A percentile compares a stretch with the other conserved stretches of the same genome.
Evolutionary conservation across 495 filamentous ascomycete species (phyloP).

Genomic region (Xanthoparmelia taractica): DNA sequence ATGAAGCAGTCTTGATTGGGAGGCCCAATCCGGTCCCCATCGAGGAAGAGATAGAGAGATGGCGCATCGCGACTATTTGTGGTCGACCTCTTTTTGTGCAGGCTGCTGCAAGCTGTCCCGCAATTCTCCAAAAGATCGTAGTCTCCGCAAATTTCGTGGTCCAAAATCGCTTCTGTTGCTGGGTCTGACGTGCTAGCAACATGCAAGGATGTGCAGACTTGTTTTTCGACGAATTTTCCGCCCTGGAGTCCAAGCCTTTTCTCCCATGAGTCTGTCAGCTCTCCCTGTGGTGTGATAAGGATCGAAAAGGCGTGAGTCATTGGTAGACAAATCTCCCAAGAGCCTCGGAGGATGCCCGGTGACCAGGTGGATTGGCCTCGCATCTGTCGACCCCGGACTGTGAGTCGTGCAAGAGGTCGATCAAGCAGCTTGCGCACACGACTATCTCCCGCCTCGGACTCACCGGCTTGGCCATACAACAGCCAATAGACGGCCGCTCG

Average conservation of each 20-base stretch:
- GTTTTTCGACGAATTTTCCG: conserved; percentile 21
- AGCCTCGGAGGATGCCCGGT: conserved; percentile 34
- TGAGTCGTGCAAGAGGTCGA: conserved; percentile 51
- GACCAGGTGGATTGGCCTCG: background rate
- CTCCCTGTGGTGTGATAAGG: conserved; percentile 28
- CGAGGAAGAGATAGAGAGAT: conserved; percentile 57
- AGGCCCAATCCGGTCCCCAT: conserved; percentile 43
- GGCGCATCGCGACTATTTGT: conserved; percentile 15
- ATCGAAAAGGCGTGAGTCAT: conserved; percentile 25
- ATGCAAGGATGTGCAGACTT: conserved; percentile 35
- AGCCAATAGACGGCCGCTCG: conserved; percentile 42
- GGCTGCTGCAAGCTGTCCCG: conserved; percentile 53
- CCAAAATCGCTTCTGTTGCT: conserved; percentile 25
- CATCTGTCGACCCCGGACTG: conserved; percentile 21
- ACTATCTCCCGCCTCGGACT: conserved; percentile 34
- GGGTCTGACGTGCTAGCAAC: conserved; percentile 31
- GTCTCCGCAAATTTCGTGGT: conserved; percentile 43
- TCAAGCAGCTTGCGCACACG: conserved; percentile 40
- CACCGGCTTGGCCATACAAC: conserved; percentile 43
- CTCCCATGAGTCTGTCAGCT: conserved; percentile 29
- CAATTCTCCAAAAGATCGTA: conserved; percentile 56
- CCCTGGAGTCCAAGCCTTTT: conserved; percentile 37
- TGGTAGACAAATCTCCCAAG: conserved; percentile 48
- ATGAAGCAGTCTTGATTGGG: conserved; percentile 53
- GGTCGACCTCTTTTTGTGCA: conserved; percentile 41